phyloP scores from a whole-genome alignment of 805 yeast genomes.

The Yueomyces sinensis region DNA sequence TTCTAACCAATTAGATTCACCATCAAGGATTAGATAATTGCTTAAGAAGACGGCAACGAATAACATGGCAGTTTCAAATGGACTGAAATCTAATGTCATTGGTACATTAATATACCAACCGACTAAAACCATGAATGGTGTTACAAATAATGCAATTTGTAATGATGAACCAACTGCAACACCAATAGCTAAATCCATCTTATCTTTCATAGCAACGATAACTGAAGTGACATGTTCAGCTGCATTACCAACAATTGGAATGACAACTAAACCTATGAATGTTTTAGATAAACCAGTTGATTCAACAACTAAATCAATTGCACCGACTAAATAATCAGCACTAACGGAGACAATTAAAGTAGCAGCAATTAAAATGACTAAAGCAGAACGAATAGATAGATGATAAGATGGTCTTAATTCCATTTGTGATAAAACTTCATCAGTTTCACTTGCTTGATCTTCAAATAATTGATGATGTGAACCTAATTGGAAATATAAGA shows the following conservation, averaged over 20 bases:
- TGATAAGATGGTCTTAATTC: slow-evolving; percentile 15
- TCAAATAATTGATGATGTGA: slow-evolving; percentile 75
- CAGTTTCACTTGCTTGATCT: slow-evolving; percentile 29
- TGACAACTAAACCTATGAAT: slow-evolving; percentile 80
- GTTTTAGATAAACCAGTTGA: slow-evolving; percentile 82
- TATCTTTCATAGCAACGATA: slow-evolving; percentile 85
- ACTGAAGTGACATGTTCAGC: slow-evolving; percentile 97
- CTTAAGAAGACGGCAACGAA: slow-evolving; percentile 82
- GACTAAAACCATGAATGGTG: slow-evolving; percentile 87
- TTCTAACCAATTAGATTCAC: slow-evolving; percentile 93
- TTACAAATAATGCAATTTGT: slow-evolving; percentile 88
- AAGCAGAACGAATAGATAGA: slow-evolving; percentile 40
- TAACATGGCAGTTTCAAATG: slow-evolving; percentile 85
- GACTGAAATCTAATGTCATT: slow-evolving; percentile 82
- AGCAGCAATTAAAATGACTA: slow-evolving; percentile 40
- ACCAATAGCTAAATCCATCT: slow-evolving; percentile 94
- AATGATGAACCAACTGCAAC: slow-evolving; percentile 93
- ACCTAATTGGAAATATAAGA: slow-evolving; percentile 72
- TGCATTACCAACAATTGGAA: slow-evolving; percentile 96
- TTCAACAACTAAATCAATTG: slow-evolving; percentile 79
- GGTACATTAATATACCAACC: slow-evolving; percentile 89
- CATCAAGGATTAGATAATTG: slow-evolving; percentile 78
- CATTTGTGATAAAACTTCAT: slow-evolving; percentile 16
- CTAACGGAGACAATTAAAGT: slow-evolving; percentile 76
- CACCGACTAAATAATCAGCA: slow-evolving; percentile 87